A percentile compares a stretch with the other conserved stretches of the same genome.
These are phyloP conservation scores for Aspergillus novofumigatus DNA, from an alignment of 2,329 filamentous ascomycete genomes.

Conservation along the genomic window DNA sequence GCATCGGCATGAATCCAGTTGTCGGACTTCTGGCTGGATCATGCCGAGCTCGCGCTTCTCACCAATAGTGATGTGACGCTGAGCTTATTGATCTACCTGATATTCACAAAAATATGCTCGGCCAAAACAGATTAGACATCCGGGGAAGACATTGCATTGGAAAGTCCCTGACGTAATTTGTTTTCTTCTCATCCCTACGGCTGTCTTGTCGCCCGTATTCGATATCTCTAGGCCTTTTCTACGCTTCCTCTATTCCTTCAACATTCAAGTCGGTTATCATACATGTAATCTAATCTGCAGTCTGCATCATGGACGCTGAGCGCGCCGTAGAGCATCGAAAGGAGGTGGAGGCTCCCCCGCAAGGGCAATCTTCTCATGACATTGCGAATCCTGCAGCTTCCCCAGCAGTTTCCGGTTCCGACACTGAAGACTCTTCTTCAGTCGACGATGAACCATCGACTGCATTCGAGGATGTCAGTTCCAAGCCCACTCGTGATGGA, in stretches of 20 bases:
- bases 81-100: background rate
- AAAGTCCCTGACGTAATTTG: background rate
- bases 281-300: background rate
- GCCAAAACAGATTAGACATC: background rate
- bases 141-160: background rate
- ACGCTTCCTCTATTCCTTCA: background rate
- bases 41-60: background rate
- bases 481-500: background rate
- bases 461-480: background rate
- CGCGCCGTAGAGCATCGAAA: background rate
- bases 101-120: background rate
- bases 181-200: background rate
- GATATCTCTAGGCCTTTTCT: background rate
- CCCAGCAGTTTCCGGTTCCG: background rate
- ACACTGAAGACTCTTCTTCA: conserved; percentile 4
- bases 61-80: background rate
- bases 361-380: background rate
- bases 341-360: background rate
- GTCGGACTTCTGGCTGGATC: background rate
- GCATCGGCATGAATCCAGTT: background rate
- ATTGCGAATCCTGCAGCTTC: background rate
- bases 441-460: conserved; percentile 9
- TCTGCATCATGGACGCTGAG: background rate
- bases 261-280: background rate
- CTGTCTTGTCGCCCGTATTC: background rate